Conservation (phyloP, 257 asterid species). For the Sherardia arvensis region DNA sequence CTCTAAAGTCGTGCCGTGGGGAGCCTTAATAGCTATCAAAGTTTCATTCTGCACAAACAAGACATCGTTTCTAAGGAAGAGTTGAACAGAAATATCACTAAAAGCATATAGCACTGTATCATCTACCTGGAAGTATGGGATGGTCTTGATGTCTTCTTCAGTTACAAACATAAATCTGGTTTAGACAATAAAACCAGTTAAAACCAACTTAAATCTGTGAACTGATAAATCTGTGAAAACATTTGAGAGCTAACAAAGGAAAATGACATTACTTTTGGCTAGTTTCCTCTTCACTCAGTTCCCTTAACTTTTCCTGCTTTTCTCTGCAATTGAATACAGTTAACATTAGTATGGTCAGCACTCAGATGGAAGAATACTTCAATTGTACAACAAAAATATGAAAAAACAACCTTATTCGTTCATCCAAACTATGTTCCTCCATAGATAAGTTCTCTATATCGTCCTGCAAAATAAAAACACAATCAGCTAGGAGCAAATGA, state of each 20-base stretch:
- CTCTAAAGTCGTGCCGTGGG: conserved; percentile 92
- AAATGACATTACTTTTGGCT: conserved; percentile 27
- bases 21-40: conserved; percentile 90
- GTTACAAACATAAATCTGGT: conserved; percentile 84
- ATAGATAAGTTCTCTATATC: conserved; percentile 29
- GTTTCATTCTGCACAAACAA: conserved; percentile 57
- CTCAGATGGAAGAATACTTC: conserved; percentile 2
- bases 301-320: conserved; percentile 35
- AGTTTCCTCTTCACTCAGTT: conserved; percentile 35
- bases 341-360: conserved; percentile 11
- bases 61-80: neutral
- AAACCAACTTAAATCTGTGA: neutral
- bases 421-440: conserved; percentile 31
- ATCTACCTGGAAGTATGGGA: conserved; percentile 83
- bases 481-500: neutral
- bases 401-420: conserved; percentile 29
- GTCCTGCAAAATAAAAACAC: conserved; percentile 19
- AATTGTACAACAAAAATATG: neutral
- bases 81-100: conserved; percentile 3
- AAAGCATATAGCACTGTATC: conserved; percentile 1
- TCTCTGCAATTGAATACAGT: conserved; percentile 22
- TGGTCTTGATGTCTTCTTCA: conserved; percentile 72
- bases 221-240: conserved; percentile 3
- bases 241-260: neutral
- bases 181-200: conserved; percentile 7